Evolutionary conservation across 2,329 filamentous ascomycete genomes (phyloP).

Genomic region (Dactylellina parvicollis): DNA sequence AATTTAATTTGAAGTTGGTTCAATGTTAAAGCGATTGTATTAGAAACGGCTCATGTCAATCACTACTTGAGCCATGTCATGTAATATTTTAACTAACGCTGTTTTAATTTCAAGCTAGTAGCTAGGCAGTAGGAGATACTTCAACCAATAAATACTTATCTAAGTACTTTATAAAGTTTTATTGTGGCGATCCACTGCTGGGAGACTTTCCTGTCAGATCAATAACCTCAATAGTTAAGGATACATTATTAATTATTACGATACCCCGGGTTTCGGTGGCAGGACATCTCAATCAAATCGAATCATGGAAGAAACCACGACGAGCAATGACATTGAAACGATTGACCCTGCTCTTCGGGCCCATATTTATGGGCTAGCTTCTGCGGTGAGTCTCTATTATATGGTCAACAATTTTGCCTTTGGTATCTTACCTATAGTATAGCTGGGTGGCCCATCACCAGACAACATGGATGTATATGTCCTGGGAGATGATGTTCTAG

Average conservation of each 20-base stretch:
- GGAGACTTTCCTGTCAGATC: too few species aligned
- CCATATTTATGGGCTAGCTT: conserved; percentile 91
- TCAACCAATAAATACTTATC: too few species aligned
- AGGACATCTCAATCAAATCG: background rate
- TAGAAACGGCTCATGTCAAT: too few species aligned
- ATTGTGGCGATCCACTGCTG: too few species aligned
- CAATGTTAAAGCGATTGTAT: background rate
- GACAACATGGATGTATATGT: conserved; percentile 84
- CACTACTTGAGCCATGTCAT: too few species aligned
- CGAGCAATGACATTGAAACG: conserved; percentile 64
- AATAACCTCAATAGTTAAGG: background rate
- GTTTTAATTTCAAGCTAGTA: too few species aligned
- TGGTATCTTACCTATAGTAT: conserved; percentile 56
- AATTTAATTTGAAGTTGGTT: too few species aligned
- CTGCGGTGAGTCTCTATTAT: conserved; percentile 73
- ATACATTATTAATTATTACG: background rate
- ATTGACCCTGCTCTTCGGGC: conserved; percentile 93
- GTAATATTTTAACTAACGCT: too few species aligned
- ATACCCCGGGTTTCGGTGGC: too few species aligned
- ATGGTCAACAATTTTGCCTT: conserved; percentile 5
- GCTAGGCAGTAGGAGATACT: too few species aligned
- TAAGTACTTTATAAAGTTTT: too few species aligned
- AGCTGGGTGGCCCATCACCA: conserved; percentile 85
- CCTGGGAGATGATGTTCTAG: conserved; percentile 90
- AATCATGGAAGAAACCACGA: conserved; percentile 55